Base-by-base conservation (phyloP, 164 flowering plant genomes). In the Vitis amurensis region DNA sequence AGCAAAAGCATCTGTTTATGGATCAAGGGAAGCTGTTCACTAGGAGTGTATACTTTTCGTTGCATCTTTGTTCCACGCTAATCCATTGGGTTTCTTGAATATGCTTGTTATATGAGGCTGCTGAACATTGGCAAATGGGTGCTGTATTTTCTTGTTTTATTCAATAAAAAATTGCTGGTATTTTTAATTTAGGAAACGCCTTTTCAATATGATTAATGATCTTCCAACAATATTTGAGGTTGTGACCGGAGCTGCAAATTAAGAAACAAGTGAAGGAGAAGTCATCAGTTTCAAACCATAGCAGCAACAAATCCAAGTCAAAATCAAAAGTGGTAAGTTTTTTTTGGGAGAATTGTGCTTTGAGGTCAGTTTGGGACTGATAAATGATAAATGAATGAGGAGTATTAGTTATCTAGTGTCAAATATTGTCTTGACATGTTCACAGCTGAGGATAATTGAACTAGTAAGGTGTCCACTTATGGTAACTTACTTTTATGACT, bases 211-310 rank as follows among this genome's bases (percentile, higher is more conserved):
- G 90, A 83, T 88, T 37, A 86, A 88, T 85, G 90, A 86, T 50
- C 86, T 88, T 5, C 89, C 92, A 11, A 79, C 92, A 17, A 73
- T 88, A 78, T 83, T 75, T 76, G 92, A 88, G 65, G 81, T 82
- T 62, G 85, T 86, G 10, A 82, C 75, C 58, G 88, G 87, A 69
- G 60, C 53, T 56, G 74, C 72, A 14, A 81, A n/a, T n/a, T n/a
- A n/a, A 83, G 79, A 85, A 85, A 74, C 85, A 71, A 59, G 50
- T 72, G 47, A 85, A 86, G 78, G 86, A 84, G 71, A 86, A 85
- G 63, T 73, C 85, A 61, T 68, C 85, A 10, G 78, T 81, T 51
- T 74, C 88, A 63, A 86, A 81, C 70, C 78, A 83, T 50, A 82
- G 85, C 79, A 73, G 81, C 80, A 82, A 51, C 79, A 86, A 84